Base-by-base conservation (phyloP, 768 basidiomycete genomes). In the Trametes cubensis region DNA sequence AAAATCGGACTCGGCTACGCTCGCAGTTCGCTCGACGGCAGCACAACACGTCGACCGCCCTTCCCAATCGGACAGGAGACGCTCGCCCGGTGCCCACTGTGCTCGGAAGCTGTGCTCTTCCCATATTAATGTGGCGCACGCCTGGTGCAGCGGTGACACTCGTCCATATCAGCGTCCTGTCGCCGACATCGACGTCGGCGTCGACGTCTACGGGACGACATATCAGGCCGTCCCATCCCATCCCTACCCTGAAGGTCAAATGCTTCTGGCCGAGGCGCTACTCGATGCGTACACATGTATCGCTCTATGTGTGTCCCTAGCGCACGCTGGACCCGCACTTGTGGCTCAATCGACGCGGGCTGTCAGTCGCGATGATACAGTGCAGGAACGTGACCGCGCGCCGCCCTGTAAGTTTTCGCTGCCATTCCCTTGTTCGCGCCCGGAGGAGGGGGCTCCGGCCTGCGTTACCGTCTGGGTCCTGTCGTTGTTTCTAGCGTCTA, bases 41-140 rank as follows among this genome's bases (percentile, higher is more conserved):
- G n/a, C n/a, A n/a, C 28, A 30, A 30, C 28, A 8, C 4, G 28
- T 4, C 34, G 34, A 34, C 34, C 6, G 10, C 34, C 10, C 34
- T 34, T 34, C 34, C 34, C 34, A 34, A 34, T 34, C 34, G 34
- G 34, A 34, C 34, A 34, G 34, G 34, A 34, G 34, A 34, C 34
- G 34, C 34, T 11, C 34, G 5, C 34, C 34, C 34, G 34, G 34
- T 34, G 34, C 34, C 34, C 34, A 34, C 10, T 34, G 8, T n/a
- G 44, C 44, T 45, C 44, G 18, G 38, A 50, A 58, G 57, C 57
- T 58, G 57, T 58, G 57, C 57, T 50, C 38, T 48, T 26, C 20
- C 56, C 56, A 48, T 41, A 50, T 49, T 50, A 40, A 58, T 58
- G 57, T 58, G 57, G 57, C 57, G 57, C 57, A 50, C n/a, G 39